These are phyloP conservation scores for Coemansia erecta DNA, from an alignment of 192 early-diverging fungal genomes.

Conservation along the genomic window DNA sequence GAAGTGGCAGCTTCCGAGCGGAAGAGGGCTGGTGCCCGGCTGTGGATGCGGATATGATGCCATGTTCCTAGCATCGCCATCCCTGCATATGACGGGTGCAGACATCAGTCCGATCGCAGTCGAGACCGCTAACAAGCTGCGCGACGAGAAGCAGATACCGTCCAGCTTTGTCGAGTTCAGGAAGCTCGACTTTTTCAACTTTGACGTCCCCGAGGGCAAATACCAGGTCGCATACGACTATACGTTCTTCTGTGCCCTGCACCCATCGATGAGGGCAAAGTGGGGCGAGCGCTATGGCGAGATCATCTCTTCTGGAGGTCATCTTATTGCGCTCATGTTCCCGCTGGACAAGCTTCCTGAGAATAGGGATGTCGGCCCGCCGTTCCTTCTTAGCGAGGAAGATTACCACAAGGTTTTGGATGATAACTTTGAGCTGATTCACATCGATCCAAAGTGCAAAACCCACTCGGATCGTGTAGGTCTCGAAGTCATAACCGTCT, in stretches of 20 bases:
- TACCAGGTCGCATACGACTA: slow-evolving; percentile 83
- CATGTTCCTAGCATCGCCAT: slow-evolving; percentile 60
- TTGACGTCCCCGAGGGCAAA: slow-evolving; percentile 52
- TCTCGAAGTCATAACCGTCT: slow-evolving; percentile 65
- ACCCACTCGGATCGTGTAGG: slow-evolving; percentile 57
- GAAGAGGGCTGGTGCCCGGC: slow-evolving; percentile 45
- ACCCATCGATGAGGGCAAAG: slow-evolving; percentile 56
- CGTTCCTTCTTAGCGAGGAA: slow-evolving; percentile 64
- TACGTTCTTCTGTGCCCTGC: slow-evolving; percentile 83
- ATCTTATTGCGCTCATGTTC: slow-evolving; percentile 75
- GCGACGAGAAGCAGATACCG: slow-evolving; percentile 29
- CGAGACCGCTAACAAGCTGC: slow-evolving; percentile 55
- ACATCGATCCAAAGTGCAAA: slow-evolving; percentile 58
- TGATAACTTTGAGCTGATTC: slow-evolving; percentile 62
- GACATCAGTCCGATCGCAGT: slow-evolving; percentile 70
- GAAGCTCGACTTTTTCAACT: slow-evolving; percentile 71
- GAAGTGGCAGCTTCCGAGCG: slow-evolving; percentile 40
- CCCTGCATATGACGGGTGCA: slow-evolving; percentile 63
- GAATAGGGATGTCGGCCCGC: slow-evolving; percentile 68
- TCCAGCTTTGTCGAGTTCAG: slow-evolving; percentile 55
- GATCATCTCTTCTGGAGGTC: slow-evolving; percentile 63
- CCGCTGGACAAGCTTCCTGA: slow-evolving; percentile 57
- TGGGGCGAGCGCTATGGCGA: slow-evolving; percentile 70
- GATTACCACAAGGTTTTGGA: slow-evolving; percentile 60
- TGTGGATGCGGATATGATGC: slow-evolving; percentile 71